These are phyloP conservation scores for Dothiorella sarmentorum DNA, from an alignment of 2,329 filamentous ascomycete genomes.

Conservation along the genomic window DNA sequence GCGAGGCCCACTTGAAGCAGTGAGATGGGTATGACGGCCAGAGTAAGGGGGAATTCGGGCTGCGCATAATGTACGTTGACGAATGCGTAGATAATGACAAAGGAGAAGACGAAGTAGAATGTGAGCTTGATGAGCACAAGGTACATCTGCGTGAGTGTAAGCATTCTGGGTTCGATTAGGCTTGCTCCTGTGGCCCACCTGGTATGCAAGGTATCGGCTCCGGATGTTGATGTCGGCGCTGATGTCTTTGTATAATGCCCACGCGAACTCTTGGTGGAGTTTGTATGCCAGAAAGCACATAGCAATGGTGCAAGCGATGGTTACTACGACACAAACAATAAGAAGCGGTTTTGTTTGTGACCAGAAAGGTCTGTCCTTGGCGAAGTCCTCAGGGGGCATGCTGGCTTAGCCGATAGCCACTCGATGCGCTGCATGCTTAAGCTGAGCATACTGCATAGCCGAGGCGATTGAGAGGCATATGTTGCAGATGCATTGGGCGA, in stretches of 20 bases:
- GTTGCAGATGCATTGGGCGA: conserved; percentile 24
- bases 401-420: background rate
- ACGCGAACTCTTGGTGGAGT: conserved; percentile 23
- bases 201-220: conserved; percentile 21
- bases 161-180: background rate
- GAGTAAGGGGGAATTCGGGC: conserved; percentile 26
- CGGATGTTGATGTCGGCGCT: conserved; percentile 21
- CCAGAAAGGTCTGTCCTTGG: conserved; percentile 21
- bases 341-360: conserved; percentile 5
- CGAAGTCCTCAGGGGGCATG: conserved; percentile 18
- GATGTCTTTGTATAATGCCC: conserved; percentile 24
- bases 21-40: conserved; percentile 25
- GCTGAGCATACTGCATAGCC: conserved; percentile 24
- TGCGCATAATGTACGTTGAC: conserved; percentile 24
- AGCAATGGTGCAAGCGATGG: conserved; percentile 4
- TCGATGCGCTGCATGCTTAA: background rate
- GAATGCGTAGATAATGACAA: conserved; percentile 24
- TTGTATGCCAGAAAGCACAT: conserved; percentile 18
- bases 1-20: conserved; percentile 19
- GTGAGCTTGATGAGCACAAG: conserved; percentile 24
- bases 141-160: conserved; percentile 18
- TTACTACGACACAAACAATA: conserved; percentile 2
- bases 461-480: conserved; percentile 22
- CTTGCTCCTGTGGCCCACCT: conserved; percentile 11
- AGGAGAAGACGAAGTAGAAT: conserved; percentile 24